Conservation (phyloP, 495 filamentous ascomycete species). For the Letharia columbiana region DNA sequence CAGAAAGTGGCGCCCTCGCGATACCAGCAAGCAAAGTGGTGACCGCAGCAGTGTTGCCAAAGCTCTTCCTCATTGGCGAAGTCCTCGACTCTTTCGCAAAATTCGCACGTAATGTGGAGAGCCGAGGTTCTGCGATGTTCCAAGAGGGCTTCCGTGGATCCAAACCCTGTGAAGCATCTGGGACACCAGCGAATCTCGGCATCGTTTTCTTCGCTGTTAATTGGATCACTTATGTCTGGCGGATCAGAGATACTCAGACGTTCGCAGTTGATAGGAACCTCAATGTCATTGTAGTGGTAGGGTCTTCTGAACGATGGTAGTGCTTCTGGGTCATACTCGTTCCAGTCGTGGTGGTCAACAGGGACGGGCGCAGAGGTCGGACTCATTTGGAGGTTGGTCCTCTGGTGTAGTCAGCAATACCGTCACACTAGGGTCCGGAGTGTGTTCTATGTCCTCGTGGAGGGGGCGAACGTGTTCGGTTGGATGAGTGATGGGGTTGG, state of each 20-base stretch:
- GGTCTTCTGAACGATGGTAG: not conserved
- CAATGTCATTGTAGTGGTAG: too few relatives aligned
- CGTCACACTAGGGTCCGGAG: not conserved
- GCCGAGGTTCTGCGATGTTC: not conserved
- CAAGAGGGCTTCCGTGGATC: not conserved
- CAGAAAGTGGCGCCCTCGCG: not conserved
- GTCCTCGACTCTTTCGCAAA: not conserved
- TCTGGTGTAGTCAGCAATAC: not conserved
- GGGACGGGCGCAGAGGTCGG: not conserved
- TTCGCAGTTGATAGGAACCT: too few relatives aligned
- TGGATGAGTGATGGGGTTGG: not conserved
- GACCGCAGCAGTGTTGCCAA: not conserved
- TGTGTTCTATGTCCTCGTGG: not conserved
- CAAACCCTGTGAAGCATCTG: not conserved
- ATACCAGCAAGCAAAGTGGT: not conserved
- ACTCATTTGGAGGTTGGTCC: not conserved
- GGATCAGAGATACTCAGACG: too few relatives aligned
- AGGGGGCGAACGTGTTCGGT: not conserved
- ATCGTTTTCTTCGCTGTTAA: not conserved
- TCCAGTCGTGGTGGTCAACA: not conserved
- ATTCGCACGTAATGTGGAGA: not conserved
- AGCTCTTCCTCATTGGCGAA: not conserved
- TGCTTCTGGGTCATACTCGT: not conserved
- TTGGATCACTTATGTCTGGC: too few relatives aligned
- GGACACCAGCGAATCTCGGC: not conserved